A percentile compares a stretch with the other conserved stretches of the same genome.
Conservation (phyloP, 2,329 filamentous ascomycete genomes). For the Davidsoniella eucalypti region DNA sequence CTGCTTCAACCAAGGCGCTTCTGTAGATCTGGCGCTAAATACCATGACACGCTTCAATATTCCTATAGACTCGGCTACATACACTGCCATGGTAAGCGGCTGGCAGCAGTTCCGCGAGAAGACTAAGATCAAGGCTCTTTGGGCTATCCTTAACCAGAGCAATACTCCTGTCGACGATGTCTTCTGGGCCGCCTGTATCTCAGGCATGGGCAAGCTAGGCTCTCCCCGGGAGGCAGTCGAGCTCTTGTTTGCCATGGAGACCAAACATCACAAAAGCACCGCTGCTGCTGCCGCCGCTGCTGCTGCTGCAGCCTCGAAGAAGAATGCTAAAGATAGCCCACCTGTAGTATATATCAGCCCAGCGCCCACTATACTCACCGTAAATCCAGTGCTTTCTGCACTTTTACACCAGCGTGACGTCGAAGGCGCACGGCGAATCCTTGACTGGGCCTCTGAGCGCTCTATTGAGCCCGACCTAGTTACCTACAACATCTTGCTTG, state of each 20-base stretch:
- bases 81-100: constrained; percentile 57
- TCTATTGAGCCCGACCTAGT: constrained; percentile 39
- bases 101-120: constrained; percentile 44
- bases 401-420: constrained; percentile 35
- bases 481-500: constrained; percentile 56
- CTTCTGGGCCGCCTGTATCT: constrained; percentile 57
- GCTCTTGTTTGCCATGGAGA: constrained; percentile 48
- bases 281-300: constrained; percentile 17
- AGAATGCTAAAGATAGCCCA: no score
- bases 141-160: constrained; percentile 43
- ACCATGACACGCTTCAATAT: constrained; percentile 32
- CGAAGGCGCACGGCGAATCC: constrained; percentile 33
- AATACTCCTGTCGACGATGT: constrained; percentile 43
- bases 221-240: constrained; percentile 38
- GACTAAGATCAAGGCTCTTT: constrained; percentile 47
- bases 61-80: constrained; percentile 40
- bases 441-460: constrained; percentile 41
- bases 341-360: constrained; percentile 21
- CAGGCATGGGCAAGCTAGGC: constrained; percentile 42
- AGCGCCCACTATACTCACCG: constrained; percentile 42
- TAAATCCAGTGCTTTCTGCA: constrained; percentile 56
- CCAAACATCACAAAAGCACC: constrained; percentile 17
- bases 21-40: constrained; percentile 20
- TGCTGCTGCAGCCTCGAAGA: background rate
- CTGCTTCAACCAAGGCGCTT: constrained; percentile 17